Conservation (phyloP, 306 rosid genomes). For the Sechiopsis laciniata region DNA sequence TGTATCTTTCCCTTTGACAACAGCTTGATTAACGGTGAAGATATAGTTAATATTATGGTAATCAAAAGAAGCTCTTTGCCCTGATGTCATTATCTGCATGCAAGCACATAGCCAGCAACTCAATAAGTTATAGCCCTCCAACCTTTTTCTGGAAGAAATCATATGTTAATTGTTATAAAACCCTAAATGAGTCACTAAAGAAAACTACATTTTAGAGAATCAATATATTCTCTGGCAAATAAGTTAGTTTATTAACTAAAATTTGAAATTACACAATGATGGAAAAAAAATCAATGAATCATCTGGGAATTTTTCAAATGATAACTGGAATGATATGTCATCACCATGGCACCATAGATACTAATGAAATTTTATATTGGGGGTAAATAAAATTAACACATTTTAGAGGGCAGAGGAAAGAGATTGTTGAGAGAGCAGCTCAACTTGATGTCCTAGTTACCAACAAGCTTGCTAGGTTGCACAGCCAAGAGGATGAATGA, state of each 20-base stretch:
- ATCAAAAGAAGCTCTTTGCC: constrained; percentile 84
- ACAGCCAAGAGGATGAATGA: constrained; percentile 64
- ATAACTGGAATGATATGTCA: too few relatives aligned
- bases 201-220: constrained; percentile 7
- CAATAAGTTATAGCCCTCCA: neutral
- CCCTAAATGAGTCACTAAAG: neutral
- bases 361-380: too few relatives aligned
- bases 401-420: too few relatives aligned
- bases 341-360: too few relatives aligned
- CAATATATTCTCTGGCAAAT: neutral
- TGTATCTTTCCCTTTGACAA: constrained; percentile 56
- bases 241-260: neutral
- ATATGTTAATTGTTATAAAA: constrained; percentile 12
- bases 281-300: too few relatives aligned
- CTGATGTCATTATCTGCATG: constrained; percentile 75
- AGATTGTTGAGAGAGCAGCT: constrained; percentile 51
- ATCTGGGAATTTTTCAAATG: too few relatives aligned
- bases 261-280: neutral
- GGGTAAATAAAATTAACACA: too few relatives aligned
- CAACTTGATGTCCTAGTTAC: constrained; percentile 64
- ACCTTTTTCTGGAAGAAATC: neutral
- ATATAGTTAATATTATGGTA: constrained; percentile 69
- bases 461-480: constrained; percentile 52
- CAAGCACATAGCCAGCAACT: constrained; percentile 15
- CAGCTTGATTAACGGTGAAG: constrained; percentile 68